These are phyloP conservation scores for Boletus speciosus DNA, from an alignment of 768 basidiomycete species.

Conservation along the genomic window DNA sequence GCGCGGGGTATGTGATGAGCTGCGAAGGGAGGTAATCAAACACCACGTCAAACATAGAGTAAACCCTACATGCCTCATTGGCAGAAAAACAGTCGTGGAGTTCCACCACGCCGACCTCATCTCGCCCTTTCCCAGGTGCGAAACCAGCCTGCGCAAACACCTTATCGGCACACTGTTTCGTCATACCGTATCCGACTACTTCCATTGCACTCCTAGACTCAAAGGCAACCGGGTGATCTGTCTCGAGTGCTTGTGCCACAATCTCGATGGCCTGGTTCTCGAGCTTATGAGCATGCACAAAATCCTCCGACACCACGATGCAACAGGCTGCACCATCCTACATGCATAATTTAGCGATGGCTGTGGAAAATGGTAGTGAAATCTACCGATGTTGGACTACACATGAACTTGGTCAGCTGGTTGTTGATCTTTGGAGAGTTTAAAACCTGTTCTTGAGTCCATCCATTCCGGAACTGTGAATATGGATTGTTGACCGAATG, in stretches of 20 bases:
- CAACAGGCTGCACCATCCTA: slow-evolving; percentile 77
- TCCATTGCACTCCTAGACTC: slow-evolving; percentile 73
- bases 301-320: slow-evolving; percentile 74
- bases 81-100: slow-evolving; percentile 85
- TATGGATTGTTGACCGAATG: slow-evolving; percentile 84
- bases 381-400: slow-evolving; percentile 75
- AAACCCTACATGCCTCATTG: slow-evolving; percentile 54
- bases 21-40: slow-evolving; percentile 22
- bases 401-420: slow-evolving; percentile 81
- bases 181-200: slow-evolving; percentile 77
- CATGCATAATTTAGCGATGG: slow-evolving; percentile 33
- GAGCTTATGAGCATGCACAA: slow-evolving; percentile 65
- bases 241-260: slow-evolving; percentile 59
- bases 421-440: slow-evolving; percentile 65
- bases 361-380: background rate
- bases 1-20: slow-evolving; percentile 79
- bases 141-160: slow-evolving; percentile 74
- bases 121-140: slow-evolving; percentile 54
- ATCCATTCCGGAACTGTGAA: slow-evolving; percentile 78
- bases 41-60: background rate
- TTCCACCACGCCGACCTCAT: slow-evolving; percentile 81
- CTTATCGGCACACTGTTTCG: slow-evolving; percentile 61
- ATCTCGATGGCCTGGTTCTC: slow-evolving; percentile 89
- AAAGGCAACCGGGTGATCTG: slow-evolving; percentile 64
- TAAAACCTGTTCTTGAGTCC: slow-evolving; percentile 69